Conservation (phyloP, 495 filamentous ascomycete species). For the Neurospora sp. region DNA sequence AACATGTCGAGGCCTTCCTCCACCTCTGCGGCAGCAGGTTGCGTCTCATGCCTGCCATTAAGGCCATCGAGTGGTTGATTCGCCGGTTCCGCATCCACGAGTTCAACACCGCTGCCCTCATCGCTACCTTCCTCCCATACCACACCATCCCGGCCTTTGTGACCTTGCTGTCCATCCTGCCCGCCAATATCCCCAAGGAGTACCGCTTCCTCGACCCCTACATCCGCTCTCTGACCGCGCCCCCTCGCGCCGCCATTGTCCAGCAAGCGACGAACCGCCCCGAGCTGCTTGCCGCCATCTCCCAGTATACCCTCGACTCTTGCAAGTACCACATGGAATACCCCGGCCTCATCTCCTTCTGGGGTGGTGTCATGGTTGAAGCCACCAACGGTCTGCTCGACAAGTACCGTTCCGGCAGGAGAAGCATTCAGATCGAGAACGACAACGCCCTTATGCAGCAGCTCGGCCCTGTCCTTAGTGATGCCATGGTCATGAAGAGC, state of each 20-base stretch:
- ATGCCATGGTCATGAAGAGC: conserved; percentile 61
- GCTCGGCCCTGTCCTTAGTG: conserved; percentile 64
- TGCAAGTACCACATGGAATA: conserved; percentile 59
- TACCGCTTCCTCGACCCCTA: conserved; percentile 82
- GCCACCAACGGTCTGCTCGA: conserved; percentile 73
- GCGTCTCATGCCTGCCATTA: conserved; percentile 73
- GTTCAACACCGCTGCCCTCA: conserved; percentile 65
- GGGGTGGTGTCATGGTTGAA: conserved; percentile 75
- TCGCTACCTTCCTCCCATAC: conserved; percentile 90
- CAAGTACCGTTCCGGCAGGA: conserved; percentile 56
- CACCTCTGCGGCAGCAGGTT: conserved; percentile 64
- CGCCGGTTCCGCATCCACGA: conserved; percentile 85
- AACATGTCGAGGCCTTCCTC: conserved; percentile 69
- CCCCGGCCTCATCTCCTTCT: conserved; percentile 71
- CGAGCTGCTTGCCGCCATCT: conserved; percentile 59
- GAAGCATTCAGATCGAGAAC: conserved; percentile 54
- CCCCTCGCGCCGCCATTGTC: conserved; percentile 69
- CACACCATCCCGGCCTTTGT: conserved; percentile 72
- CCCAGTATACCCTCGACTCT: conserved; percentile 61
- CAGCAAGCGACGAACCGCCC: conserved; percentile 66
- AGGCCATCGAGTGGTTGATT: conserved; percentile 89
- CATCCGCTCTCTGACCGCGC: conserved; percentile 57
- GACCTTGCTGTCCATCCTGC: conserved; percentile 73
- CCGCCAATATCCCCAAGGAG: conserved; percentile 56
- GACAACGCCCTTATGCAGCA: conserved; percentile 69